Base-by-base conservation (phyloP, 2,329 filamentous ascomycete species). In the Fusarium vanettenii region DNA sequence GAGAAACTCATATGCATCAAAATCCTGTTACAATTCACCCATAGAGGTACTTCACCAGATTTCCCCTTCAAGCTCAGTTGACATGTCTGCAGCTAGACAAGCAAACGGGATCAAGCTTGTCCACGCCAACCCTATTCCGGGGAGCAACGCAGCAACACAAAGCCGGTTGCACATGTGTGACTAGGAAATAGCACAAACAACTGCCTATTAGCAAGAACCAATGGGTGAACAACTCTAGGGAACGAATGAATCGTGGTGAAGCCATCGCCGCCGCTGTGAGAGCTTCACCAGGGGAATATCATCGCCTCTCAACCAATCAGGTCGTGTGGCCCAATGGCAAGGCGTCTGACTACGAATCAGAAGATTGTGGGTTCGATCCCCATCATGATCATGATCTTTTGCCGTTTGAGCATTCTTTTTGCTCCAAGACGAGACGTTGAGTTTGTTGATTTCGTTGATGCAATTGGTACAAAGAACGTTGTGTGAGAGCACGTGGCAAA, bases 271-370 rank as follows among this genome's bases (percentile, higher is more conserved):
- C 43, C 22, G 3, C 43, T 50, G 45, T 8, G 25, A n/a, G 45
- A 52, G 48, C 48, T 52, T 52, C 48, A 52, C 48, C 48, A 20
- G 3, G 27, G n/a, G 48, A 52, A 52, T 52, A 52, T 31, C 27
- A 27, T 52, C 6, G 18, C 9, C 18, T 6, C 3, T 52, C 48
- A 52, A 31, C 48, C 48, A 52, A 52, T 52, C 48, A 52, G 48
- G 48, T 52, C 48, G 48, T 52, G 72, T 74, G 72, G 72, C 72
- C 72, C 69, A 77, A 77, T 77, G 75, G 76, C 74, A 76, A 74
- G 74, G 76, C 74, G 74, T 76, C 76, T 78, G 74, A 75, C 76
- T 76, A 76, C 76, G 76, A 78, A 77, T 76, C 75, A 77, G 75
- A 70, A 77, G 75, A 77, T 77, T 70, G 70, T 72, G 70, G 75